phyloP scores from a whole-genome alignment of 108 stramenopile genomes.

The Cylindrotheca closterium region DNA sequence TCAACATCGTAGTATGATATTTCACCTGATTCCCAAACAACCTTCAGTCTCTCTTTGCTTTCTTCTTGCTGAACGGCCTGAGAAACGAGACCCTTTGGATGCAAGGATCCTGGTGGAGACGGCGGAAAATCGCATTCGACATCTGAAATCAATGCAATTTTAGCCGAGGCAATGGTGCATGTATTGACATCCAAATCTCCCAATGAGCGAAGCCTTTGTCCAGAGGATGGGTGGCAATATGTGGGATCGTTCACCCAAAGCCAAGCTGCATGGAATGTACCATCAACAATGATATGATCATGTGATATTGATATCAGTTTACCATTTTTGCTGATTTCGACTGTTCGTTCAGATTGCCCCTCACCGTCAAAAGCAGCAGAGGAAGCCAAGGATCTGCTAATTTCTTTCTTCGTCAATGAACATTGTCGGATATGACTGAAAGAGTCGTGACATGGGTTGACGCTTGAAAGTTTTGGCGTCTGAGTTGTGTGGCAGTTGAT shows the following conservation, averaged over 20 bases:
- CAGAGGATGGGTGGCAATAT: conserved; percentile 51
- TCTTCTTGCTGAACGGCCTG: neutral
- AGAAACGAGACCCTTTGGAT: conserved; percentile 24
- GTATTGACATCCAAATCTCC: conserved; percentile 24
- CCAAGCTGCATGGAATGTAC: conserved; percentile 59
- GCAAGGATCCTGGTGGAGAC: conserved; percentile 29
- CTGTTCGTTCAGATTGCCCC: too few relatives aligned
- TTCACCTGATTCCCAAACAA: conserved; percentile 35
- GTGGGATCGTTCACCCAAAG: conserved; percentile 73
- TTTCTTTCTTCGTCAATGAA: neutral
- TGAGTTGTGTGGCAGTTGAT: too few relatives aligned
- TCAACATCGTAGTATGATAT: conserved; percentile 51
- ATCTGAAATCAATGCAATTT: neutral
- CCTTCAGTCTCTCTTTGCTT: conserved; percentile 20
- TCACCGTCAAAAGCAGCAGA: neutral
- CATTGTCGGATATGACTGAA: neutral
- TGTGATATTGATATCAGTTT: neutral
- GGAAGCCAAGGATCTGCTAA: neutral
- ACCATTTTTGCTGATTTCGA: neutral
- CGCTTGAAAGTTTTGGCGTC: too few relatives aligned
- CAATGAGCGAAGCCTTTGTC: conserved; percentile 54
- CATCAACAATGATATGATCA: neutral
- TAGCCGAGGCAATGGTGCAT: conserved; percentile 19
- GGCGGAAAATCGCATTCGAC: conserved; percentile 1
- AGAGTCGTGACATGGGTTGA: too few relatives aligned